phyloP scores from a whole-genome alignment of 208 protist species.

The Leishmania lainsoni region DNA sequence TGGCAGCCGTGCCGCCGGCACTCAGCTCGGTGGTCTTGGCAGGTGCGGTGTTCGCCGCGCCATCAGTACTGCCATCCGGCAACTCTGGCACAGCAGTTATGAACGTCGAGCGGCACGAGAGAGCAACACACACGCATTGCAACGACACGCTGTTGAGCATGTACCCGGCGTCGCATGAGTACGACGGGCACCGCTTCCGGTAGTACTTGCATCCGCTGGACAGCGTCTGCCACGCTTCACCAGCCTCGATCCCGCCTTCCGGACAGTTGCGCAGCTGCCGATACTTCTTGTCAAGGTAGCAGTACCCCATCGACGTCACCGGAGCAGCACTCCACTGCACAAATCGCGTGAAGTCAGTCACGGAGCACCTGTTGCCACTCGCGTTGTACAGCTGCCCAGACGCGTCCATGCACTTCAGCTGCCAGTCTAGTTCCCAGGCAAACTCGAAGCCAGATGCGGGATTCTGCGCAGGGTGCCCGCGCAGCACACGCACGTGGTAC shows the following conservation, averaged over 20 bases:
- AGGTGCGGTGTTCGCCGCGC: neutral
- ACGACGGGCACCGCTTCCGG: constrained; percentile 25
- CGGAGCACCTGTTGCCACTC: constrained; percentile 40
- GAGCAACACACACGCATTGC: constrained; percentile 28
- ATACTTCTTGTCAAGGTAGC: constrained; percentile 49
- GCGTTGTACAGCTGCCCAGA: constrained; percentile 35
- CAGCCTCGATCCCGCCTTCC: constrained; percentile 10
- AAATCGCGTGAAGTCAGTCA: constrained; percentile 49
- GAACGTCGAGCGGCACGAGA: constrained; percentile 1
- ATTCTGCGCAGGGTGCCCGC: constrained; percentile 45
- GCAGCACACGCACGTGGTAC: constrained; percentile 57
- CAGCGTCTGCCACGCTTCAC: constrained; percentile 10
- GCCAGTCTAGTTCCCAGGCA: constrained; percentile 34
- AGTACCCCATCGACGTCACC: constrained; percentile 37
- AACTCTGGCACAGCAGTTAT: neutral
- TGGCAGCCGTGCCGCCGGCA: constrained; percentile 3
- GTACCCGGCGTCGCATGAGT: constrained; percentile 25
- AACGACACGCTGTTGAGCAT: constrained; percentile 25
- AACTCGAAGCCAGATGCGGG: constrained; percentile 36
- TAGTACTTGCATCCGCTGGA: constrained; percentile 24
- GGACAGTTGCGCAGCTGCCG: constrained; percentile 25
- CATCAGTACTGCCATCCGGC: neutral
- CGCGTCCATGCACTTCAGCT: constrained; percentile 46
- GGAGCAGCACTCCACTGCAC: constrained; percentile 38
- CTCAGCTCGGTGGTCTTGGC: neutral